These are phyloP conservation scores for Neurospora africana DNA, from an alignment of 495 filamentous ascomycete species.

Conservation along the genomic window DNA sequence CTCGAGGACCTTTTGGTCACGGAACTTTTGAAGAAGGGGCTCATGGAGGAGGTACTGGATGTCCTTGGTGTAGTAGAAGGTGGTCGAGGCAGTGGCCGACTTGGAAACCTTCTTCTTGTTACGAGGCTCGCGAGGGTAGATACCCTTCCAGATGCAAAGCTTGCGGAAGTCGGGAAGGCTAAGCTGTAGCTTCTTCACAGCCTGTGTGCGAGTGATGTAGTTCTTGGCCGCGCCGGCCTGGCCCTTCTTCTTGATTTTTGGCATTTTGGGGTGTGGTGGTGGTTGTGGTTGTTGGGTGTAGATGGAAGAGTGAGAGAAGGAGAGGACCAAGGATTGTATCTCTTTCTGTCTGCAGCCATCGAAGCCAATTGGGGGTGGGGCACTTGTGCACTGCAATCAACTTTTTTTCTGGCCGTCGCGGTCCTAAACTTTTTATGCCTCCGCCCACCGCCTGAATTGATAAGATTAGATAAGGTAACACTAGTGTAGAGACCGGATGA, in stretches of 20 bases:
- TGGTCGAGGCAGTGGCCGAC: conserved; percentile 76
- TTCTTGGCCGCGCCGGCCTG: conserved; percentile 91
- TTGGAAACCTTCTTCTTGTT: conserved; percentile 96
- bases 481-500: too few relatives aligned
- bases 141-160: conserved; percentile 98
- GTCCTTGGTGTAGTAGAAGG: conserved; percentile 98
- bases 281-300: not conserved
- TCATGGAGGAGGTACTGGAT: conserved; percentile 97
- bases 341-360: not conserved
- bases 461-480: conserved; percentile 1
- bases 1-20: conserved; percentile 87
- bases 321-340: conserved; percentile 1
- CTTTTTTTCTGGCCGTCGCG: not conserved
- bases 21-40: conserved; percentile 88
- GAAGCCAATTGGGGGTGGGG: not conserved
- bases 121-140: conserved; percentile 92
- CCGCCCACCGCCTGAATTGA: conserved; percentile 11
- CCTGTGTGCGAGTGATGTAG: conserved; percentile 93
- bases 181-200: conserved; percentile 94
- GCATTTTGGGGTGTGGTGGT: conserved; percentile 45
- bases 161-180: conserved; percentile 93
- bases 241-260: conserved; percentile 89
- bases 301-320: conserved; percentile 6
- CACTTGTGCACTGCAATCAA: not conserved
- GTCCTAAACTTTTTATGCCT: conserved; percentile 21